Base-by-base conservation (phyloP, 2,329 filamentous ascomycete genomes). In the Paecilomyces sp. region DNA sequence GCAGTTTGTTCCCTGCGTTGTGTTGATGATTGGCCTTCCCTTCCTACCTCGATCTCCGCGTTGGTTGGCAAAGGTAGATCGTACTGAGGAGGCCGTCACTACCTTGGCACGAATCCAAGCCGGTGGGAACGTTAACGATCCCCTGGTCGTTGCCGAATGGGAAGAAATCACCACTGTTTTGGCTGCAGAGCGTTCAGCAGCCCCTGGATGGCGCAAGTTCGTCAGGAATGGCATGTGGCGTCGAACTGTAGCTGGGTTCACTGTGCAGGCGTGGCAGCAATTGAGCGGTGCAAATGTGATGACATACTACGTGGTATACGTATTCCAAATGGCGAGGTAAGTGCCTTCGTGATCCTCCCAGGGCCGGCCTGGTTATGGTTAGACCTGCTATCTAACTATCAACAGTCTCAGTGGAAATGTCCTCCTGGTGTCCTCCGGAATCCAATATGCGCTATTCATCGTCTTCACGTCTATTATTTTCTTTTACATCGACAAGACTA, bases 191-290 rank as follows among this genome's bases (percentile, higher is more conserved):
- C 72, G 77, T 22, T 58, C 64, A 28, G 73, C 74, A 18, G 67
- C 67, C 18, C 65, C 67, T 25, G 74, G 74, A 3, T 79, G 75
- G 77, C 69, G 73, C 41, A 78, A 76, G 59, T 80, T 80, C 58
- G 67, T 79, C n/a, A 70, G 75, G 56, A 79, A 79, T 58, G 82
- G 83, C 67, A 86, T 86, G 83, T 85, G 83, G 82, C 79, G 79
- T 63, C 76, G 83, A 15, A 85, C 82, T 2, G 62, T 84, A 55
- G 80, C 81, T 15, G 83, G 83, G 54, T 80, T 83, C 68, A 79
- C 78, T 12, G 80, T 84, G 2, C 83, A 85, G 67, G 80, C 80
- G 24, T 85, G 83, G 82, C 82, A 85, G 68, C 76, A 82, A 57
- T 68, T 80, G 6, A 67, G 65, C 15, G 79, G 77, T 11, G 73